Base-by-base conservation (phyloP, 257 asterid species). In the Catharanthus roseus region DNA sequence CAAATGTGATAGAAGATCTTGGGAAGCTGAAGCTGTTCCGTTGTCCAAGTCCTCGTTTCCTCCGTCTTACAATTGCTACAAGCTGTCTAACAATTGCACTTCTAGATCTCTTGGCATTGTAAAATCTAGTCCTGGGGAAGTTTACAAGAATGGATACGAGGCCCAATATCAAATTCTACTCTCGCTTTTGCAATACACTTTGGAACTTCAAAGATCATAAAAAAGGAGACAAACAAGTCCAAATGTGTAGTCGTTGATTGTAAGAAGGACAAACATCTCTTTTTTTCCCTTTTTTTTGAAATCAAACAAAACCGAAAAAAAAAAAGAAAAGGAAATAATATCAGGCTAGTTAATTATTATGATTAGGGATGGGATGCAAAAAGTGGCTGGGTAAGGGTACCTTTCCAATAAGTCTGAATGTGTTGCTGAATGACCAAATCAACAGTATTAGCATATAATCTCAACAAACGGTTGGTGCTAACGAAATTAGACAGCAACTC, bases 1-100 rank as follows among this genome's bases (percentile, higher is more conserved):
- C 45, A 91, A 75, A 78, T 91, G 95, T 1, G 97, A 85, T 24
- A 91, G 78, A 73, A 91, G 93, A 78, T 89, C 96, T 68, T 83
- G 87, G 12, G 86, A 49, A 54, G 89, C 84, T n/a, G 56, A 60
- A 29, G 81, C 84, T 1, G 51, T 72, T 74, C 76, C 80, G 56
- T 78, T 78, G 21, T 78, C 82, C 87, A 89, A 68, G 16, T 75
- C 86, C 31, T 39, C n/a, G 74, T 74, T 85, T 80, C 72, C 96
- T 85, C 72, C 80, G 78, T 74, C 76, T 80, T 65, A 92, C 85
- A 33, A 90, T 68, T 76, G 21, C 62, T 10, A 45, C 53, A 29
- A 90, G 86, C 26, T 73, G 74, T 82, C 78, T 85, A 33, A 92
- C 86, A 26, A n/a, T n/a, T n/a, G 77, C 69, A 10, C 36, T 19